A percentile compares a stretch with the other conserved stretches of the same genome.
Evolutionary conservation across 2,329 filamentous ascomycete species (phyloP).

Genomic region (Colletotrichum spaethianum): DNA sequence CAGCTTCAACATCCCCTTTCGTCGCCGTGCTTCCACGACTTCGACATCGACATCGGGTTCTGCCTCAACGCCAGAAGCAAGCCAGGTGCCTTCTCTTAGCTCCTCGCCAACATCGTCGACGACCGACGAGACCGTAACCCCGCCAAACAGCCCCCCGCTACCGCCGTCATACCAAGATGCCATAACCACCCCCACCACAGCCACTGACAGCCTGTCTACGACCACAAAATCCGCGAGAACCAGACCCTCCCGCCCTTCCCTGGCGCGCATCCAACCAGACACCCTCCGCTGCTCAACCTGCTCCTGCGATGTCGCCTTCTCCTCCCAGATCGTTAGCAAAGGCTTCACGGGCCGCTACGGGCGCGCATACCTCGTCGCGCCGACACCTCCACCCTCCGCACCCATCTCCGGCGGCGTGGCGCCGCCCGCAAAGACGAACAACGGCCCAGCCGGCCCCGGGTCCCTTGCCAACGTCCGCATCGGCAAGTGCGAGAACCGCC

Average conservation of each 20-base stretch:
- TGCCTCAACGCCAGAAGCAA: conserved; percentile 43
- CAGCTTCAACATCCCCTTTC: conserved; percentile 64
- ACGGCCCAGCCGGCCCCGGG: conserved; percentile 44
- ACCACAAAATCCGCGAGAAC: conserved; percentile 2
- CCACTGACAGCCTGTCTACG: not conserved
- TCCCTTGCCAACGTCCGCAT: conserved; percentile 68
- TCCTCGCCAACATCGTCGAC: conserved; percentile 54
- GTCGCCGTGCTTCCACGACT: conserved; percentile 53
- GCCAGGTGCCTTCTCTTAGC: conserved; percentile 51
- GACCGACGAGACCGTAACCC: conserved; percentile 46
- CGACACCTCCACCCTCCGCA: conserved; percentile 45
- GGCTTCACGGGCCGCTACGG: conserved; percentile 77
- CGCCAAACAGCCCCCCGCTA: conserved; percentile 43
- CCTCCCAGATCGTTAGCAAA: conserved; percentile 74
- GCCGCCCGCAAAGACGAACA: conserved; percentile 62
- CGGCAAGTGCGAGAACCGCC: conserved; percentile 68
- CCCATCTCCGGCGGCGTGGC: conserved; percentile 57
- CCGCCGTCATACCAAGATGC: conserved; percentile 45
- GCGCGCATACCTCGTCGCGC: conserved; percentile 72
- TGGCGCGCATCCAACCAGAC: conserved; percentile 64
- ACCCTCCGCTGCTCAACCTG: conserved; percentile 73
- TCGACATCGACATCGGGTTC: conserved; percentile 46
- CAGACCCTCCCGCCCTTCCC: not conserved
- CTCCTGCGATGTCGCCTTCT: conserved; percentile 72
- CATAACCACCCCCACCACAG: not conserved